Base-by-base conservation (phyloP, 352 stramenopile genomes). In the Globisporangium okanoganense region DNA sequence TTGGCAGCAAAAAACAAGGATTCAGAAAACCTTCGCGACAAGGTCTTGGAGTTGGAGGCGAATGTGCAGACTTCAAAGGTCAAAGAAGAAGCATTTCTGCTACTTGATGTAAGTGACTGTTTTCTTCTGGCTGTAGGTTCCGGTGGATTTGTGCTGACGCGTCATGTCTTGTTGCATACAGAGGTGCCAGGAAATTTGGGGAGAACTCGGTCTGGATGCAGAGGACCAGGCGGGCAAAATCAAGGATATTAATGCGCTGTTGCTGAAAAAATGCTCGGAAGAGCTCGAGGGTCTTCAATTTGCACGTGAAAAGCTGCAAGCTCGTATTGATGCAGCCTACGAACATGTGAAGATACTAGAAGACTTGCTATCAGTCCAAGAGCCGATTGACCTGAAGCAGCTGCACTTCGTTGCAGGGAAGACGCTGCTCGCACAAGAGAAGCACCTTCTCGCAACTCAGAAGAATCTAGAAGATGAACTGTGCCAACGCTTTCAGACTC, bases 101-200 rank as follows among this genome's bases (percentile, higher is more conserved):
- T 84, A 20, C 80, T 88, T 61, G 79, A 69, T 59, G 79, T 87
- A 75, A 56, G 78, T 75, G 44, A 18, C 2, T 27, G 14, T 44
- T 14, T 47, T 12, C 29, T 53, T 2, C n/a, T 45, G 14, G 22
- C 13, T 47, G 24, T n/a, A 14, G 29, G 29, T 56, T n/a, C 31
- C 20, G 13, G 12, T 55, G 7, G 27, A 38, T 40, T 0, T 31
- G 9, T 41, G 5, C 9, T 54, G 36, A 54, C 40, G 52, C 0
- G 8, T 16, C 22, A 49, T 16, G 54, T 36, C 6, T 56, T n/a
- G 36, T 14, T 27, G 3, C 36, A 29, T 70, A 40, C 54, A 91
- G 78, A 66, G 68, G 55, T 92, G 81, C 36, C 79, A 91, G 73
- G 64, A 88, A 27, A 82, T 90, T 35, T 88, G 80, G 78, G 64